A percentile compares a stretch with the other conserved stretches of the same genome.
Evolutionary conservation across 2,329 filamentous ascomycete species (phyloP).

Genomic region (Pseudogymnoascus sp.): DNA sequence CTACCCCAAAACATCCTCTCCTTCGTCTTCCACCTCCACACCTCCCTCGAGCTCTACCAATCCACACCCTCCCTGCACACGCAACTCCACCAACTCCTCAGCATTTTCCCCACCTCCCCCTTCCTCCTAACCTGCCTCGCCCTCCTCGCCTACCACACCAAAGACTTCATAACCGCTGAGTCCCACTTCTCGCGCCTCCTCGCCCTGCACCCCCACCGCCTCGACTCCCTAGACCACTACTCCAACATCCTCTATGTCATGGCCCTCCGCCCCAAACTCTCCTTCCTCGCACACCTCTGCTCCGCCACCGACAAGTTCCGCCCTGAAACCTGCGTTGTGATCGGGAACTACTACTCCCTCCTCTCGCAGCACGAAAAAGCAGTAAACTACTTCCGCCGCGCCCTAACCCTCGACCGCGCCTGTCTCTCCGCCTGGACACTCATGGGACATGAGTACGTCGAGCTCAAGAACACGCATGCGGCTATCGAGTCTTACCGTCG

Average conservation of each 20-base stretch:
- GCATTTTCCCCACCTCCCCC: constrained; percentile 79
- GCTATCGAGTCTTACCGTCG: constrained; percentile 95
- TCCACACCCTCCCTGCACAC: constrained; percentile 68
- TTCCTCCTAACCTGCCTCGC: constrained; percentile 89
- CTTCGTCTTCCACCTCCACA: constrained; percentile 88
- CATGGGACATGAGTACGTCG: constrained; percentile 98
- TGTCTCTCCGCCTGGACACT: constrained; percentile 96
- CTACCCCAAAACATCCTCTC: constrained; percentile 88
- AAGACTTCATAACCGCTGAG: constrained; percentile 65
- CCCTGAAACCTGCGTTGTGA: constrained; percentile 91
- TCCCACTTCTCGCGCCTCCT: constrained; percentile 71
- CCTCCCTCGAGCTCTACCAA: constrained; percentile 87
- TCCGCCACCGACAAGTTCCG: constrained; percentile 91
- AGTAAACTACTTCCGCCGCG: constrained; percentile 93
- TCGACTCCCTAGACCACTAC: constrained; percentile 91
- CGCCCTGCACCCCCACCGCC: constrained; percentile 64
- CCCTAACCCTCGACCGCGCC: constrained; percentile 79
- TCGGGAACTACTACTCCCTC: constrained; percentile 94
- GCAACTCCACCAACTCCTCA: constrained; percentile 69
- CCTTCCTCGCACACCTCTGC: constrained; percentile 86
- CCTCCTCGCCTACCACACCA: constrained; percentile 82
- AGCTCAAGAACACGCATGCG: constrained; percentile 96
- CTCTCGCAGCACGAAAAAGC: constrained; percentile 96
- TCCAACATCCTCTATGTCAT: constrained; percentile 97
- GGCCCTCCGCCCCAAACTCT: constrained; percentile 77